Evolutionary conservation across 2,329 filamentous ascomycete genomes (phyloP).

Genomic region (Alternaria angustiovoidea): DNA sequence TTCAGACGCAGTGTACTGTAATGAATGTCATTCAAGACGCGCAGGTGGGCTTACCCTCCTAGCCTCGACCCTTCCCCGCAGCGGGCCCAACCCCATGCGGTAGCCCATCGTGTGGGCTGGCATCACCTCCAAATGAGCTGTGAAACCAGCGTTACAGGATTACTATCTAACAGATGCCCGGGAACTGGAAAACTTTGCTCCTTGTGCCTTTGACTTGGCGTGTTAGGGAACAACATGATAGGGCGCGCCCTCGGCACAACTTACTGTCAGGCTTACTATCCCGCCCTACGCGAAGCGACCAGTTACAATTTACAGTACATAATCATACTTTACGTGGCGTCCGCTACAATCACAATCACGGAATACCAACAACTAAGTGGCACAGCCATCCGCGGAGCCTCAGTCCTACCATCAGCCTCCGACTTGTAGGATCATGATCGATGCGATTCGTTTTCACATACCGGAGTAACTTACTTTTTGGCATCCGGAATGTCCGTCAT

Average conservation of each 20-base stretch:
- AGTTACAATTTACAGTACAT: slow-evolving; percentile 18
- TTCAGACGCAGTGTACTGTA: not conserved
- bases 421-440: not conserved
- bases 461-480: slow-evolving; percentile 1
- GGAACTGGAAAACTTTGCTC: not conserved
- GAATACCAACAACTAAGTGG: slow-evolving; percentile 1
- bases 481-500: not conserved
- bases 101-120: slow-evolving; percentile 15
- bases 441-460: not conserved
- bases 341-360: not conserved
- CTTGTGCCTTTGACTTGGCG: not conserved
- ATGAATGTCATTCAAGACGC: slow-evolving; percentile 6
- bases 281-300: not conserved
- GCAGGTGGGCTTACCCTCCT: slow-evolving; percentile 9
- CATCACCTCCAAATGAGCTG: not conserved
- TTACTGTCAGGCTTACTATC: not conserved
- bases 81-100: slow-evolving; percentile 17
- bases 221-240: not conserved
- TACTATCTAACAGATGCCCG: not conserved
- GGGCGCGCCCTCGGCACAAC: slow-evolving; percentile 6
- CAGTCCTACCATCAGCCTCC: not conserved
- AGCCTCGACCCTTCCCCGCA: slow-evolving; percentile 18
- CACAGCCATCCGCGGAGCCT: slow-evolving; percentile 3
- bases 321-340: slow-evolving; percentile 1
- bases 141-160: not conserved